Conservation (phyloP, 2,329 filamentous ascomycete genomes). For the Alternaria arbusti region DNA sequence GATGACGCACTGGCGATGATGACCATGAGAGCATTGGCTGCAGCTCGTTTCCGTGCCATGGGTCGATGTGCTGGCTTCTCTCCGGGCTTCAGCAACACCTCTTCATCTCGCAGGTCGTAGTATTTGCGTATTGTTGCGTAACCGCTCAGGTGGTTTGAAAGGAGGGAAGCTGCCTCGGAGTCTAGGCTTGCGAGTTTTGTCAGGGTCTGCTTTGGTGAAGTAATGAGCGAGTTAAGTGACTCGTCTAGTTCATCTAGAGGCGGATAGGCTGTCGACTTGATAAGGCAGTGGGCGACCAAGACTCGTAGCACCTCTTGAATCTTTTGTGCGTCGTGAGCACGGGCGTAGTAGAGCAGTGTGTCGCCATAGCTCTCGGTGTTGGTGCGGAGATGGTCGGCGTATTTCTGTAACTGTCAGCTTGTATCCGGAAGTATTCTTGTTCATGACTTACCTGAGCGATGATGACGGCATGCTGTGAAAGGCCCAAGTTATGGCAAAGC, state of each 20-base stretch:
- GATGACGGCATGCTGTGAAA: conserved; percentile 78
- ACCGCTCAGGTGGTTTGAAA: conserved; percentile 86
- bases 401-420: conserved; percentile 64
- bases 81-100: conserved; percentile 48
- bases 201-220: conserved; percentile 73
- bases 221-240: conserved; percentile 72
- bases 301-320: conserved; percentile 86
- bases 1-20: conserved; percentile 86
- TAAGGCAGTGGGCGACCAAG: conserved; percentile 83
- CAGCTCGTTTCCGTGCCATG: conserved; percentile 69
- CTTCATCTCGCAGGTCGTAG: conserved; percentile 84
- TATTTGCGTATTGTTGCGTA: conserved; percentile 91
- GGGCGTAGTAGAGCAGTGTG: conserved; percentile 87
- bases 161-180: conserved; percentile 78
- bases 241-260: conserved; percentile 73
- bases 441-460: conserved; percentile 74
- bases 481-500: conserved; percentile 77
- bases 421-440: too few species aligned
- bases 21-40: conserved; percentile 77
- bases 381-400: conserved; percentile 77
- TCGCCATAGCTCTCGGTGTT: conserved; percentile 81
- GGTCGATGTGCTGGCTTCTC: conserved; percentile 56
- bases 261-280: conserved; percentile 84
- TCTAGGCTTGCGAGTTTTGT: conserved; percentile 76
- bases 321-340: conserved; percentile 78